Percentiles rank a stretch among this genome's conserved stretches.
Evolutionary conservation across 139 green algal genomes (phyloP).

Genomic region (Trebouxia sp.): DNA sequence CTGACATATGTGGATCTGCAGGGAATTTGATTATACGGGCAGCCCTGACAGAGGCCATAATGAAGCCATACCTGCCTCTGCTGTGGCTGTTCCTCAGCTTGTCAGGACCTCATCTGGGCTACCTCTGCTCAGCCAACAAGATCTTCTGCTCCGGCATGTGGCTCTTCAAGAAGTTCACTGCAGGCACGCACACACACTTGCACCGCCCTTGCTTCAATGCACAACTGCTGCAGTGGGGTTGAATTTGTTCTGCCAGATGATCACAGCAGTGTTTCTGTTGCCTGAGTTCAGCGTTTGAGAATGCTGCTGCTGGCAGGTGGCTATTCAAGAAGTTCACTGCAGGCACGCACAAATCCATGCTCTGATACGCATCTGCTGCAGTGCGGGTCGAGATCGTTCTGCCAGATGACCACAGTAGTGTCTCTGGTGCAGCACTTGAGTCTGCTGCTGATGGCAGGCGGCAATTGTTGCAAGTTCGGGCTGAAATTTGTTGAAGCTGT

Average conservation of each 20-base stretch:
- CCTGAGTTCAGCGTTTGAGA: neutral
- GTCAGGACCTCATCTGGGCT: conserved; percentile 69
- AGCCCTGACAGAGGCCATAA: conserved; percentile 47
- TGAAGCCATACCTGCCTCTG: conserved; percentile 45
- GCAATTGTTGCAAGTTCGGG: conserved; percentile 37
- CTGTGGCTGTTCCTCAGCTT: conserved; percentile 65
- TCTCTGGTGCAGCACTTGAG: neutral
- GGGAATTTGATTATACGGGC: conserved; percentile 71
- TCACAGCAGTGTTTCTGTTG: neutral
- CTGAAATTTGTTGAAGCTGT: too few species aligned
- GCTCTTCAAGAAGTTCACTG: conserved; percentile 55
- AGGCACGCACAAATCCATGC: too few species aligned
- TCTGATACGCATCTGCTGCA: too few species aligned
- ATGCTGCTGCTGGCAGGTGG: conserved; percentile 42
- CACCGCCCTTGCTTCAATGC: too few species aligned
- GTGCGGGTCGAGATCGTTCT: conserved; percentile 2
- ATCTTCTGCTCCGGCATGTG: conserved; percentile 52
- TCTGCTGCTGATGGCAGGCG: conserved; percentile 40
- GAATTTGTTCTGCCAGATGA: neutral
- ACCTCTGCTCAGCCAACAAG: conserved; percentile 60
- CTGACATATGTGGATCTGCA: too few species aligned
- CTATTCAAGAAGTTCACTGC: conserved; percentile 55
- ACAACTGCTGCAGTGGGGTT: conserved; percentile 30
- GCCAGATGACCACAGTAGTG: too few species aligned
- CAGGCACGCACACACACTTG: too few species aligned